Base-by-base conservation (phyloP, 257 asterid genomes). In the Primulina eburnea region DNA sequence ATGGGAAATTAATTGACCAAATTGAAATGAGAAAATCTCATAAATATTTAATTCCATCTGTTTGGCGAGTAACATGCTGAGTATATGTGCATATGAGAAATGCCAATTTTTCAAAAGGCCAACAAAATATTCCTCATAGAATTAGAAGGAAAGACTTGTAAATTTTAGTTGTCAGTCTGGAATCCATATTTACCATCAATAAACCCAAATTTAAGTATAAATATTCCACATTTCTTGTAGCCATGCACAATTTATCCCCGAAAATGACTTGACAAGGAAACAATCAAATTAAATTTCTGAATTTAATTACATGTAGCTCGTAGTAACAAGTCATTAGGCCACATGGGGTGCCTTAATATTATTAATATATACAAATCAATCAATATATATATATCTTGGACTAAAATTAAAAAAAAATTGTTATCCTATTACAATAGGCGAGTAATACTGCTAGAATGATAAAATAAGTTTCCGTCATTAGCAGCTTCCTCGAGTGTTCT, bases 401-500 rank as follows among this genome's bases (percentile, higher is more conserved):
- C 26, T 24, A 24, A 24, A 24, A 24, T 1, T 24, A 24, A 24
- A 24, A 24, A 24, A 24, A 24, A 24, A 24, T 24, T 0, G 26
- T 0, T 74, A 62, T 69, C 57, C 21, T 65, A 60, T 52, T 20
- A 3, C 43, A 77, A 77, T 64, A 58, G 20, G 8, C 8, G 71
- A 59, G 58, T 26, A 16, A 8, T 33, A 5, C n/a, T 43, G 69
- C 29, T 65, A 64, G 20, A 53, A 59, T 63, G 55, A 80, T 60
- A 66, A 77, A 75, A 62, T 66, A 65, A 77, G 80, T 79, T 77
- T 64, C 80, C 72, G 67, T 60, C 57, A 73, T 63, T 59, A 61
- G 94, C 86, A 85, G 82, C 86, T 87, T 85, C 94, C 83, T 29
- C 85, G 89, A 80, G 76, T 71, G 67, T 76, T 16, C 57, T 50